Percentiles rank a stretch among this genome's conserved stretches.
These are phyloP conservation scores for Leccinum pachyderme DNA, from an alignment of 1,284 basidiomycete species.

Conservation along the genomic window DNA sequence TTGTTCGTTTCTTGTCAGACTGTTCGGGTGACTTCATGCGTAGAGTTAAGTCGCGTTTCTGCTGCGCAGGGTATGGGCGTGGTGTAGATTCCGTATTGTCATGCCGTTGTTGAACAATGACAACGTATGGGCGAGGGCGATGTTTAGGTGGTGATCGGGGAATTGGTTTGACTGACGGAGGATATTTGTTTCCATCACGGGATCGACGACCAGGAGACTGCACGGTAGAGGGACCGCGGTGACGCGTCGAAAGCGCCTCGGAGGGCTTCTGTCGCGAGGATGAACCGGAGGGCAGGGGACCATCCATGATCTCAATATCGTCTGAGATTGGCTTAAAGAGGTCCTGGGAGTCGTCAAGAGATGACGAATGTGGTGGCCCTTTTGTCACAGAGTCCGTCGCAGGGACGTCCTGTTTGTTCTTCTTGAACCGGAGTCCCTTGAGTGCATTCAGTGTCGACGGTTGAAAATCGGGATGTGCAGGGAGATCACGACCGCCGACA, in stretches of 20 bases:
- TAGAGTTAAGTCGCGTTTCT: slow-evolving; percentile 4
- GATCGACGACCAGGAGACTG: neutral
- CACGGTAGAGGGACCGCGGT: neutral
- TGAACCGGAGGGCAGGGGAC: neutral
- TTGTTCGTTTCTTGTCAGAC: neutral
- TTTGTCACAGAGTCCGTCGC: slow-evolving; percentile 6
- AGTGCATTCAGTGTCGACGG: slow-evolving; percentile 9
- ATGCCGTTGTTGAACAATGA: slow-evolving; percentile 1
- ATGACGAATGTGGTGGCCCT: slow-evolving; percentile 20
- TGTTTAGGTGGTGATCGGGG: slow-evolving; percentile 2
- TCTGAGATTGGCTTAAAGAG: slow-evolving; percentile 20
- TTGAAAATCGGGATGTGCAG: slow-evolving; percentile 26
- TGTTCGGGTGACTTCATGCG: slow-evolving; percentile 9
- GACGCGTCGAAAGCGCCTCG: slow-evolving; percentile 3
- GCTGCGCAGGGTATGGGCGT: neutral
- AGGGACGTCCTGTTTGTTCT: slow-evolving; percentile 17
- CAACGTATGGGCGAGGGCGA: slow-evolving; percentile 10
- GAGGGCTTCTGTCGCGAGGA: slow-evolving; percentile 1
- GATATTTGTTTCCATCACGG: slow-evolving; percentile 1
- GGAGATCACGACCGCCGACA: slow-evolving; percentile 17
- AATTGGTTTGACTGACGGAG: neutral
- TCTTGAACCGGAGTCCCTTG: slow-evolving; percentile 39
- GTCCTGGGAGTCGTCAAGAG: slow-evolving; percentile 28
- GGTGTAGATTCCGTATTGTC: slow-evolving; percentile 22
- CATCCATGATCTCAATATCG: slow-evolving; percentile 10